Evolutionary conservation across 2,329 filamentous ascomycete species (phyloP), one percentile per base, ranked within the genome.

Genomic region (Endothia cerciana): DNA sequence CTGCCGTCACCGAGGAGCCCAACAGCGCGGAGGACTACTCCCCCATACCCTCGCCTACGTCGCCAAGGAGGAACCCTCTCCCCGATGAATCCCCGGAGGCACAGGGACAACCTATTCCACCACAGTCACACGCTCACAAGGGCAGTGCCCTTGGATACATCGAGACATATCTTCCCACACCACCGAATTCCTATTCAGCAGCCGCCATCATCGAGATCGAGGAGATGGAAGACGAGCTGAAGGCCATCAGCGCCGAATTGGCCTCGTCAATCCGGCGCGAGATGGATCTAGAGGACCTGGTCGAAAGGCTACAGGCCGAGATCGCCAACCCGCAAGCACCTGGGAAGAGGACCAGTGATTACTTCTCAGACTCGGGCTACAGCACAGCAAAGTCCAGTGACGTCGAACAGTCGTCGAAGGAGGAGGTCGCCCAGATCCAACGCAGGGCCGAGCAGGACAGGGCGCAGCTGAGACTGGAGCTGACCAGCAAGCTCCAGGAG

Each of bases 361-460:
- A 99, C 80, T 99, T 95, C 76, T 99, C 95, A 2, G 95, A 99
- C 77, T 97, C 94, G 6, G 95, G 95, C 40, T 90, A 92, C 65
- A 94, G 93, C 76, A n/a, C n/a, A n/a, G n/a, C n/a, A n/a, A 91
- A 93, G 73, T 90, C 89, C 73, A 89, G 90, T 68, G 90, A 92
- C 57, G 81, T 81, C 67, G 87, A 89, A 66, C 82, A 86, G 53
- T 83, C 81, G 49, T 83, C 81, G 40, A 84, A 83, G 60, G 87
- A 89, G 73, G 92, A 97, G 75, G 81, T 97, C 41, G 92, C 97
- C 68, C 92, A 89, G 76, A 84, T 95, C 56, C 91, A 94, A 72
- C 86, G 95, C 70, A 89, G 89, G 71, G 89, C 91, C 2, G 94
- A 98, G 78, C 94, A 97, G 79, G 93, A 97, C 73, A 93, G 93